These are phyloP conservation scores for Agastache rugosa DNA, from an alignment of 257 asterid genomes.

Conservation along the genomic window DNA sequence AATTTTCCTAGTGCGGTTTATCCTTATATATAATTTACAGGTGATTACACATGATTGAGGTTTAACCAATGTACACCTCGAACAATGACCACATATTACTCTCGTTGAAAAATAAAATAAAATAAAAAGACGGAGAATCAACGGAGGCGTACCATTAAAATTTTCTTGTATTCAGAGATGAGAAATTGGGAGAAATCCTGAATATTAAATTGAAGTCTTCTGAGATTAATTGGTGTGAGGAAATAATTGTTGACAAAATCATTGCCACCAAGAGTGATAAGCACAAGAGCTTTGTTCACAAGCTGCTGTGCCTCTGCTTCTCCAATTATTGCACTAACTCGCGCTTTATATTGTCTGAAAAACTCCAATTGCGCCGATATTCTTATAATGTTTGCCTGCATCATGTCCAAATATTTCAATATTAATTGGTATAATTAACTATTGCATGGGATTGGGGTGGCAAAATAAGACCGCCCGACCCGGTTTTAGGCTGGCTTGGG, in stretches of 20 bases:
- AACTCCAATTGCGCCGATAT: neutral
- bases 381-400: conserved; percentile 26
- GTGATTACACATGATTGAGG: too few species aligned
- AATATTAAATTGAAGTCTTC: conserved; percentile 59
- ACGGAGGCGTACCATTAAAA: neutral
- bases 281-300: conserved; percentile 66
- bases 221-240: conserved; percentile 52
- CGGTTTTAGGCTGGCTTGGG: too few species aligned
- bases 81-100: too few species aligned
- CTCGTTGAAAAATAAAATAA: too few species aligned
- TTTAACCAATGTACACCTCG: too few species aligned
- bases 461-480: too few species aligned
- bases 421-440: too few species aligned
- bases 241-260: conserved; percentile 85
- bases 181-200: conserved; percentile 51
- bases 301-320: conserved; percentile 40
- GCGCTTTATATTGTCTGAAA: conserved; percentile 1
- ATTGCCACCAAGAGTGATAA: conserved; percentile 79
- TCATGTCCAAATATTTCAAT: conserved; percentile 41
- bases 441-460: too few species aligned
- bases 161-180: conserved; percentile 55
- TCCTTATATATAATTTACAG: too few species aligned
- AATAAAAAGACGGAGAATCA: too few species aligned
- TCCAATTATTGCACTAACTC: conserved; percentile 60
- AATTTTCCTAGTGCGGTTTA: too few species aligned